These are phyloP conservation scores for Chaetomiaceae sp. DNA, from an alignment of 2,329 filamentous ascomycete genomes.

Conservation along the genomic window DNA sequence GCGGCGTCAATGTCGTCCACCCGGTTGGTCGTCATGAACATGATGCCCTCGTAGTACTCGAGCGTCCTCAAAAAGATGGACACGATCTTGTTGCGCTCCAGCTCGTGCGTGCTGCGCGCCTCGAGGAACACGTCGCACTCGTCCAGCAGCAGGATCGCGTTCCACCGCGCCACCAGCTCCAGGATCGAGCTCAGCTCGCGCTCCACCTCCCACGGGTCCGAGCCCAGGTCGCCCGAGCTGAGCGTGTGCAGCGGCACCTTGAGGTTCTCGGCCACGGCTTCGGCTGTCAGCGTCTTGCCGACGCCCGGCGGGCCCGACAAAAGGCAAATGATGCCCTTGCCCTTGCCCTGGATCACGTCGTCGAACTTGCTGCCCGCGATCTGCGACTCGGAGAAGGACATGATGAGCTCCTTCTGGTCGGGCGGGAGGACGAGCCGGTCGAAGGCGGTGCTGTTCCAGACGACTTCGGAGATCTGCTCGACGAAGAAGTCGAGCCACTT, in stretches of 20 bases:
- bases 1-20: conserved; percentile 43
- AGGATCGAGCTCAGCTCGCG: conserved; percentile 62
- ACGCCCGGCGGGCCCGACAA: conserved; percentile 46
- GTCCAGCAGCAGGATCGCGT: conserved; percentile 66
- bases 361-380: conserved; percentile 42
- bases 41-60: conserved; percentile 46
- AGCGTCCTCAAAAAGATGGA: conserved; percentile 39
- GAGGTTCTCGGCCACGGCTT: conserved; percentile 47
- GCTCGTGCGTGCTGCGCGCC: conserved; percentile 38
- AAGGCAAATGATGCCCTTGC: conserved; percentile 46
- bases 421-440: conserved; percentile 45
- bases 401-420: conserved; percentile 48
- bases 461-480: conserved; percentile 40
- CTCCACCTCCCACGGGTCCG: conserved; percentile 61
- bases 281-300: conserved; percentile 48
- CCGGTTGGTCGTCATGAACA: conserved; percentile 48
- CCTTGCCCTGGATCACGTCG: conserved; percentile 51
- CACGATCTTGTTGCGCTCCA: conserved; percentile 39
- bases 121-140: conserved; percentile 49
- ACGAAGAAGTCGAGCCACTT: conserved; percentile 48
- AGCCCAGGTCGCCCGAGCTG: conserved; percentile 66
- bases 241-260: conserved; percentile 47
- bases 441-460: conserved; percentile 48
- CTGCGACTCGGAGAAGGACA: conserved; percentile 47
- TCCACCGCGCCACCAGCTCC: conserved; percentile 69